Conservation (phyloP, 2,329 filamentous ascomycete genomes). For the Stachybotrys chartarum region DNA sequence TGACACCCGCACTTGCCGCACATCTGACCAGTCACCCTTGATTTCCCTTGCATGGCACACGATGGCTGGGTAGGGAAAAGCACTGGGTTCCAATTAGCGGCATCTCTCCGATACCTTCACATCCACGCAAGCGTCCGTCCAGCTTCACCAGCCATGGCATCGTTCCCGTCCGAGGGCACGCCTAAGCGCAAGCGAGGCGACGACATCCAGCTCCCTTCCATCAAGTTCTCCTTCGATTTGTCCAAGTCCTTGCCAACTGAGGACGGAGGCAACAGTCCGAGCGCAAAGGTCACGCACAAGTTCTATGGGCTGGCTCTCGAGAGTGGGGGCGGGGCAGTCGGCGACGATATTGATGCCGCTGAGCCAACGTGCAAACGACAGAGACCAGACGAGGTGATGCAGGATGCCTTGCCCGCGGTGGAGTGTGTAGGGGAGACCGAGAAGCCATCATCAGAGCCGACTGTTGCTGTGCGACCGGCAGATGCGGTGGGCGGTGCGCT, state of each 20-base stretch:
- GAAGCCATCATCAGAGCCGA: background rate
- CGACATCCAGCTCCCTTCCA: conserved; percentile 22
- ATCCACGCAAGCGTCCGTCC: background rate
- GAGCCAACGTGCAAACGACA: conserved; percentile 29
- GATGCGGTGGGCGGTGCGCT: conserved; percentile 9
- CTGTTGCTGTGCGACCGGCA: conserved; percentile 4
- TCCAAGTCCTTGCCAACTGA: conserved; percentile 22
- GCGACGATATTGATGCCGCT: conserved; percentile 20
- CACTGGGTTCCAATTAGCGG: background rate
- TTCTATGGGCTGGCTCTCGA: conserved; percentile 44
- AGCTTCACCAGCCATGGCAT: conserved; percentile 7
- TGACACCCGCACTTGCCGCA: background rate
- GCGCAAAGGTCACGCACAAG: conserved; percentile 42
- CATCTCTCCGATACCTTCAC: background rate
- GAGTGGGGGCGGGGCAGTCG: conserved; percentile 7
- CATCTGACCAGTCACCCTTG: background rate
- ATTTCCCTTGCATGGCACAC: background rate
- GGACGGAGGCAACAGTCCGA: conserved; percentile 46
- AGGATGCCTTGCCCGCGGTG: conserved; percentile 9
- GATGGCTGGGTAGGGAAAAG: background rate
- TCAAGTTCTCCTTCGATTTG: conserved; percentile 40
- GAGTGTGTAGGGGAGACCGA: background rate
- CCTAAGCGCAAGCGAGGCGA: conserved; percentile 41
- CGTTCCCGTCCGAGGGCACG: conserved; percentile 18
- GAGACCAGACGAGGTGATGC: conserved; percentile 23